Base-by-base conservation (phyloP, 139 green algal genomes). In the Chlamydomonas incerta region DNA sequence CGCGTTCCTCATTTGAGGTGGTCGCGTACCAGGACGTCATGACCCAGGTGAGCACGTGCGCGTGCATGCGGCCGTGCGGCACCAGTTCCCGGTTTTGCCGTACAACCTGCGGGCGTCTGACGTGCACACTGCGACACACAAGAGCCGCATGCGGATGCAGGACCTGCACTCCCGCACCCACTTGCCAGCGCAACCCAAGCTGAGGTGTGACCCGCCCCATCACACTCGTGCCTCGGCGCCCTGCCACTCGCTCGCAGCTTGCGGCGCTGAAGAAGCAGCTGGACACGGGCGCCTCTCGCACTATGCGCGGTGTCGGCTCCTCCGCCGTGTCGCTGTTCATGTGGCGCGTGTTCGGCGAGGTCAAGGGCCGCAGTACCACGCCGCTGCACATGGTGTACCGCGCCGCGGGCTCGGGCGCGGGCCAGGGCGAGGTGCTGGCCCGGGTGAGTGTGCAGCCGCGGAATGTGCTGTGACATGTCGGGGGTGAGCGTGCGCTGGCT, bases 351-450 rank as follows among this genome's bases (percentile, higher is more conserved):
- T 84, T 90, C 62, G 72, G 81, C 18, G 52, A 87, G 18, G 34
- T 90, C 31, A 1, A 15, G 0, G 75, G 68, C 1, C 72, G 80
- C 58, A 62, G 81, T 14, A 85, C 87, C 29, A 74, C 41, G 15
- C 81, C 87, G 11, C 14, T 90, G 41, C 87, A 77, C 70, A 52
- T 86, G 74, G 80, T 82, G 18, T 90, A 90, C 74, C 68, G 87
- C 9, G 65, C 83, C 8, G 26, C 69, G 5, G 75, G 84, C 41
- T 72, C 67, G 4, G 80, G 80, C 0, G 52, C 68, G 6, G 80
- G 80, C 3, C 67, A 72, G 33, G 50, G 9, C 52, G 67, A 77
- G 65, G 33, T 74, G 46, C n/a, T 84, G 46, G 77, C 77, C 63
- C 74, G 74, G 41, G 41, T 50, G 41, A 5, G 41, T 50, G 41